Base-by-base conservation (phyloP, 2,329 filamentous ascomycete species). In the Neopestalotiopsis rosae region DNA sequence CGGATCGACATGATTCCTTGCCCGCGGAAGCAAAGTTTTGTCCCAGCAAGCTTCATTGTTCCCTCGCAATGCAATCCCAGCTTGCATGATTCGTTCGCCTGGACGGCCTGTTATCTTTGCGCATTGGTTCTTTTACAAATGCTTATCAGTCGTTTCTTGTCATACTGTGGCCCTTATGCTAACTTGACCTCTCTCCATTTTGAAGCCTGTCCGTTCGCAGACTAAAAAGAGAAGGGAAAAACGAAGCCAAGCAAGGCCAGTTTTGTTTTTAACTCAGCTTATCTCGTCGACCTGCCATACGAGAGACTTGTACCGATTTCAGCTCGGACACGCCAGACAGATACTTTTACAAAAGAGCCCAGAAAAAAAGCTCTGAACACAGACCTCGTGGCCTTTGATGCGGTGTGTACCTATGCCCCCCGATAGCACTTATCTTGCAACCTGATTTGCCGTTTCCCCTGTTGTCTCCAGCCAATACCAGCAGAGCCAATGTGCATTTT, bases 331-430 rank as follows among this genome's bases (percentile, higher is more conserved):
- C 64, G 64, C 49, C 49, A 59, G 32, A 66, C 45, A 10, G 14
- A 24, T 58, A 66, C 64, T 49, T 65, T 32, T 30, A 9, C n/a
- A 17, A 52, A 17, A 52, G 45, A 28, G 24, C 24, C 45, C 45
- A 52, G 17, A 20, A 52, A 52, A 17, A 17, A 52, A 52, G 45
- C 34, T 38, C 34, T 38, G 34, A 38, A 38, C 34, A 52, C 45
- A 52, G 45, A 68, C 56, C 57, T 66, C 61, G 71, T 71, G 70
- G 70, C 61, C 74, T 76, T 73, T 73, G 17, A 76, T 76, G 74
- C 70, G 74, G 74, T 76, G 72, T 70, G 69, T 70, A 70, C 34
- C 34, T 67, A 24, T 57, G 17, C 45, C 45, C 42, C 17, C 64
- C 28, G 49, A 58, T 59, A 42, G 24, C 66, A 59, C 61, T 65